A percentile compares a stretch with the other conserved stretches of the same genome.
These are phyloP conservation scores for Starmerella bacillaris DNA, from an alignment of 805 yeast species.

Conservation along the genomic window DNA sequence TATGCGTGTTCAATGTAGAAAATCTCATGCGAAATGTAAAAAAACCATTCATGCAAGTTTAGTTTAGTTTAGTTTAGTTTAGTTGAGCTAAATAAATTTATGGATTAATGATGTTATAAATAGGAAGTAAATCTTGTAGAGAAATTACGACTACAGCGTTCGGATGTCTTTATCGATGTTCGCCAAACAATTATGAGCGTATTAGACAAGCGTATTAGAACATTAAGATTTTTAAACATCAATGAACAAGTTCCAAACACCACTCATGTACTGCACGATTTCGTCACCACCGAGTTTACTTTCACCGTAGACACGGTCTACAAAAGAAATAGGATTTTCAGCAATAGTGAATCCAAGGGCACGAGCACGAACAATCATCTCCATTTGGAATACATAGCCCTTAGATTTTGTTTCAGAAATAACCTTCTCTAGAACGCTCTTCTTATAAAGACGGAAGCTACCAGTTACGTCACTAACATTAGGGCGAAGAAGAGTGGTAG, in stretches of 20 bases:
- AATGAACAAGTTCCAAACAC: constrained; percentile 53
- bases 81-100: too few relatives aligned
- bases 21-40: too few relatives aligned
- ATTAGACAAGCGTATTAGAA: too few relatives aligned
- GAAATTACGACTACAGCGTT: too few relatives aligned
- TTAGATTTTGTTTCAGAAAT: constrained; percentile 52
- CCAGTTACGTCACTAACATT: constrained; percentile 61
- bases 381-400: constrained; percentile 78
- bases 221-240: constrained; percentile 29
- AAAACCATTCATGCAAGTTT: too few relatives aligned
- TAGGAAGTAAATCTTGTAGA: too few relatives aligned
- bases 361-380: constrained; percentile 71
- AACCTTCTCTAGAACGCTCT: constrained; percentile 45
- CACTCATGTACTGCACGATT: constrained; percentile 58
- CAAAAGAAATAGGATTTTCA: constrained; percentile 63
- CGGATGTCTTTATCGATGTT: too few relatives aligned
- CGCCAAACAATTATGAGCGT: too few relatives aligned
- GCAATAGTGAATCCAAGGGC: constrained; percentile 55
- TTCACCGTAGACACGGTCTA: constrained; percentile 64
- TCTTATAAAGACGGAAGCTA: constrained; percentile 56
- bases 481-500: constrained; percentile 53
- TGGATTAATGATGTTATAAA: too few relatives aligned
- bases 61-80: too few relatives aligned
- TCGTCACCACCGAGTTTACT: constrained; percentile 67
- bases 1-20: too few relatives aligned